These are phyloP conservation scores for Ustilago tritici DNA, from an alignment of 1,284 basidiomycete genomes.

Conservation along the genomic window DNA sequence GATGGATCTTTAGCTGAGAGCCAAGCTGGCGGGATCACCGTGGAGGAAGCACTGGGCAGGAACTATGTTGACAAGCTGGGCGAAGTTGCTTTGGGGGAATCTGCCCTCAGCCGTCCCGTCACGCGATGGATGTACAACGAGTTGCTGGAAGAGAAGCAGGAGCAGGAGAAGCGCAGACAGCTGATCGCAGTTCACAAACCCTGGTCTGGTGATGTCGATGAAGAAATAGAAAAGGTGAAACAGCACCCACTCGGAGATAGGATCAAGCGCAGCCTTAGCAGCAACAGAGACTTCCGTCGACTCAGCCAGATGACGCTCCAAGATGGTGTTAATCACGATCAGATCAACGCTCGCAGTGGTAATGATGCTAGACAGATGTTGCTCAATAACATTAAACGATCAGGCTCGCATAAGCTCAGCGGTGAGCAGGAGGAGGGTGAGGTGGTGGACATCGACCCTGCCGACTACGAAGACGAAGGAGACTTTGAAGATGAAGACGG, in stretches of 20 bases:
- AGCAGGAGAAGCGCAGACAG: slow-evolving; percentile 33
- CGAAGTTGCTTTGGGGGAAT: slow-evolving; percentile 58
- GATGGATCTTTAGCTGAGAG: slow-evolving; percentile 20
- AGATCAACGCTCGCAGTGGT: slow-evolving; percentile 15
- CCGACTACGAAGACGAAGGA: slow-evolving; percentile 35
- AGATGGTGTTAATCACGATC: slow-evolving; percentile 30
- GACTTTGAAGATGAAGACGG: slow-evolving; percentile 27
- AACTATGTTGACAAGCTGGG: slow-evolving; percentile 61
- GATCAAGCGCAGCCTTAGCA: slow-evolving; percentile 34
- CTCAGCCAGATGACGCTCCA: slow-evolving; percentile 45
- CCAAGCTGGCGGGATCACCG: slow-evolving; percentile 30
- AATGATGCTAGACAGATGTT: slow-evolving; percentile 30
- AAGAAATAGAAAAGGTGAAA: slow-evolving; percentile 19
- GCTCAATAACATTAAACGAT: slow-evolving; percentile 26
- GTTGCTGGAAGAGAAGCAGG: slow-evolving; percentile 54
- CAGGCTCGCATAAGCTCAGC: slow-evolving; percentile 16
- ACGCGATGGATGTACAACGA: slow-evolving; percentile 56
- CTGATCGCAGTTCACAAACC: slow-evolving; percentile 30
- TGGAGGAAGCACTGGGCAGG: slow-evolving; percentile 46
- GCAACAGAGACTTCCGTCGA: slow-evolving; percentile 25
- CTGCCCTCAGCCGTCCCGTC: slow-evolving; percentile 55
- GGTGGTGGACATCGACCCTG: slow-evolving; percentile 36
- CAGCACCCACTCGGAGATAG: slow-evolving; percentile 5
- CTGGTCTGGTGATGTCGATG: slow-evolving; percentile 29
- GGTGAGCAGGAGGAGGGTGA: slow-evolving; percentile 23